phyloP scores from a whole-genome alignment of 1,284 basidiomycete genomes.

The Ganoderma resinaceum region DNA sequence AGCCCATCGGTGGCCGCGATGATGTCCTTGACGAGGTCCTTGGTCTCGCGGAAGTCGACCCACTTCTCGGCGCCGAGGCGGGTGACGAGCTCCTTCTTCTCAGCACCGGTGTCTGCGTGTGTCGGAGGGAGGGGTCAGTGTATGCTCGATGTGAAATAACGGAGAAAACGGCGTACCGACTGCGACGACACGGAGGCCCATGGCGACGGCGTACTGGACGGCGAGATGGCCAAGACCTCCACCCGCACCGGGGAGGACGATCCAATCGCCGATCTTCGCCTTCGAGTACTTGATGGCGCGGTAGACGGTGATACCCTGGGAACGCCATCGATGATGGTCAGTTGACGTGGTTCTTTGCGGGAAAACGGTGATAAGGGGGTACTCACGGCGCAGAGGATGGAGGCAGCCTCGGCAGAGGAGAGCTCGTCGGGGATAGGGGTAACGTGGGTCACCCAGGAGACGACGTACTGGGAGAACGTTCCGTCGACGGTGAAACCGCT shows the following conservation, averaged over 20 bases:
- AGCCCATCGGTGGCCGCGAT: slow-evolving; percentile 70
- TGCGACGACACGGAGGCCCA: slow-evolving; percentile 83
- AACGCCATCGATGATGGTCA: neutral
- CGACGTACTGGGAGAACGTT: slow-evolving; percentile 84
- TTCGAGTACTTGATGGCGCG: slow-evolving; percentile 83
- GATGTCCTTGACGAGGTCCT: slow-evolving; percentile 69
- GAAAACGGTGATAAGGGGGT: neutral
- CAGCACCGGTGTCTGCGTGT: slow-evolving; percentile 76
- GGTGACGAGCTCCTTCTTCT: slow-evolving; percentile 75
- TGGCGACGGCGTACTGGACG: slow-evolving; percentile 78
- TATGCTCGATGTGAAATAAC: no score
- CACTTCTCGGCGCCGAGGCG: slow-evolving; percentile 80
- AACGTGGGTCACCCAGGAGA: slow-evolving; percentile 50
- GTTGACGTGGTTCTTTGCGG: neutral
- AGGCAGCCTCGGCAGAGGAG: slow-evolving; percentile 75
- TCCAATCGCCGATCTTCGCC: slow-evolving; percentile 80
- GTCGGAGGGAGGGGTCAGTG: no score
- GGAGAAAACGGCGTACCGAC: slow-evolving; percentile 56
- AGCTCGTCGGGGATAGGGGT: slow-evolving; percentile 79
- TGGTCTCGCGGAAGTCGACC: slow-evolving; percentile 79
- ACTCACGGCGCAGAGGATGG: slow-evolving; percentile 82
- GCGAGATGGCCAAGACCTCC: slow-evolving; percentile 80
- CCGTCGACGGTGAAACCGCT: slow-evolving; percentile 84
- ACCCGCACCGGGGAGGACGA: slow-evolving; percentile 83
- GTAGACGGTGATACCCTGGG: slow-evolving; percentile 80